These are phyloP conservation scores for Colletotrichum nymphaeae DNA, from an alignment of 2,329 filamentous ascomycete species.

Conservation along the genomic window DNA sequence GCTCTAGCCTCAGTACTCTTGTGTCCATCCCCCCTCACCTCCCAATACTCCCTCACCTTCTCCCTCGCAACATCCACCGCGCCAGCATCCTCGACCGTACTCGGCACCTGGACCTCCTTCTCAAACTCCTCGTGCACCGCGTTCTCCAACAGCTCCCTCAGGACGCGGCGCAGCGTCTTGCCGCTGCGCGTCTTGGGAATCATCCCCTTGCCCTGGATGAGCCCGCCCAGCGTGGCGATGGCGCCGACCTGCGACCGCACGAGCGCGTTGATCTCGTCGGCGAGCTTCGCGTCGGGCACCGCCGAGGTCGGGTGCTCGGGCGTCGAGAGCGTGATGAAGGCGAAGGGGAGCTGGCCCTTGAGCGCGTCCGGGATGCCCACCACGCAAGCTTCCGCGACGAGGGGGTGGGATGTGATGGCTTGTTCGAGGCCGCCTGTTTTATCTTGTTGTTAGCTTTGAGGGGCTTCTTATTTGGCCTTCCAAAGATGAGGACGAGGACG, in stretches of 20 bases:
- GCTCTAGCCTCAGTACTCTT: slow-evolving; percentile 58
- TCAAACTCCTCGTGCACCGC: slow-evolving; percentile 79
- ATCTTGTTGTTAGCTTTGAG: background rate
- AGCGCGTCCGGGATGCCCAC: slow-evolving; percentile 86
- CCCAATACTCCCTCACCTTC: slow-evolving; percentile 82
- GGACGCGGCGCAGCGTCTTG: slow-evolving; percentile 85
- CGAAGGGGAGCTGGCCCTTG: slow-evolving; percentile 93
- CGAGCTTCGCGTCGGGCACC: slow-evolving; percentile 57
- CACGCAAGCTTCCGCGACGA: slow-evolving; percentile 85
- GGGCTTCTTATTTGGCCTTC: background rate
- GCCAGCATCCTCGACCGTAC: slow-evolving; percentile 84
- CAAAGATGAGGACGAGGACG: background rate
- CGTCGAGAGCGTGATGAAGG: slow-evolving; percentile 74
- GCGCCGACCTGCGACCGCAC: slow-evolving; percentile 87
- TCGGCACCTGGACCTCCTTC: slow-evolving; percentile 78
- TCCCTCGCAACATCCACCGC: slow-evolving; percentile 80
- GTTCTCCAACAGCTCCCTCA: slow-evolving; percentile 88
- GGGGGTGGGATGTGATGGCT: slow-evolving; percentile 83
- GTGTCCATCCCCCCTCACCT: slow-evolving; percentile 55
- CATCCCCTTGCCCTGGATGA: slow-evolving; percentile 86
- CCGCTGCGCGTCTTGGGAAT: slow-evolving; percentile 94
- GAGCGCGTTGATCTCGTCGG: slow-evolving; percentile 74
- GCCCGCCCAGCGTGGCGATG: slow-evolving; percentile 86
- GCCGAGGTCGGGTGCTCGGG: slow-evolving; percentile 62
- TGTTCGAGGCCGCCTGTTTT: slow-evolving; percentile 84